Evolutionary conservation across 768 basidiomycete genomes (phyloP).

Genomic region (Suillus subalutaceus): DNA sequence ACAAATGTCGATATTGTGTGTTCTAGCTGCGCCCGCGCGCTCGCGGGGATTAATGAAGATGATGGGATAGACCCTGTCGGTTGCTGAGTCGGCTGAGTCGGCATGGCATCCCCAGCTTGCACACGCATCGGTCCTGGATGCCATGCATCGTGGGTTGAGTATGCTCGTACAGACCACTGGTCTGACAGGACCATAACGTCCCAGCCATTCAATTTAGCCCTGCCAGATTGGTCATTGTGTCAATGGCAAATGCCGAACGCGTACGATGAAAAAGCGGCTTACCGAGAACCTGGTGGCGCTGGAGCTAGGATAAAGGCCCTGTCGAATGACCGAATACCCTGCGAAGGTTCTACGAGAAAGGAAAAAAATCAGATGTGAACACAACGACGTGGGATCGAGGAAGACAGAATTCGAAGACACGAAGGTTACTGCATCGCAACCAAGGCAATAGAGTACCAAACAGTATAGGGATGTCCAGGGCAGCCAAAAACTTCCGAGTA

Average conservation of each 20-base stretch:
- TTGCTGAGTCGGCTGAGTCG: conserved; percentile 24
- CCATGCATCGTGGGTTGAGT: conserved; percentile 84
- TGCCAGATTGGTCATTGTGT: conserved; percentile 28
- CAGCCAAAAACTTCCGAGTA: conserved; percentile 5
- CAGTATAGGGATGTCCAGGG: conserved; percentile 1
- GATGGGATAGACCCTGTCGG: conserved; percentile 26
- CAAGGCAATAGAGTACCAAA: not conserved
- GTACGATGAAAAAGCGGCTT: conserved; percentile 36
- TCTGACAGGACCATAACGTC: conserved; percentile 89
- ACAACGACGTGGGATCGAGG: conserved; percentile 6
- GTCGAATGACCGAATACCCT: conserved; percentile 90
- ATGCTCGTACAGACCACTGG: conserved; percentile 79
- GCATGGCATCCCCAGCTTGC: conserved; percentile 48
- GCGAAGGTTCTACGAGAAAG: conserved; percentile 55
- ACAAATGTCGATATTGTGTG: conserved; percentile 60
- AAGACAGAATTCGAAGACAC: conserved; percentile 4
- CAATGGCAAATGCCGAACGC: conserved; percentile 15
- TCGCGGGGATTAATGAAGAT: conserved; percentile 33
- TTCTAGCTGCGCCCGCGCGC: conserved; percentile 43
- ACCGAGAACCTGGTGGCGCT: conserved; percentile 83
- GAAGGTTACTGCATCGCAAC: conserved; percentile 5
- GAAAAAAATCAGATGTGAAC: conserved; percentile 22
- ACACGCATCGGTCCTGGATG: conserved; percentile 72
- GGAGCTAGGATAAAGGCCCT: conserved; percentile 87
- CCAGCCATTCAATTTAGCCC: conserved; percentile 87